A percentile compares a stretch with the other conserved stretches of the same genome.
phyloP scores from a whole-genome alignment of 2,329 filamentous ascomycete genomes.

The Penicillium sp. region DNA sequence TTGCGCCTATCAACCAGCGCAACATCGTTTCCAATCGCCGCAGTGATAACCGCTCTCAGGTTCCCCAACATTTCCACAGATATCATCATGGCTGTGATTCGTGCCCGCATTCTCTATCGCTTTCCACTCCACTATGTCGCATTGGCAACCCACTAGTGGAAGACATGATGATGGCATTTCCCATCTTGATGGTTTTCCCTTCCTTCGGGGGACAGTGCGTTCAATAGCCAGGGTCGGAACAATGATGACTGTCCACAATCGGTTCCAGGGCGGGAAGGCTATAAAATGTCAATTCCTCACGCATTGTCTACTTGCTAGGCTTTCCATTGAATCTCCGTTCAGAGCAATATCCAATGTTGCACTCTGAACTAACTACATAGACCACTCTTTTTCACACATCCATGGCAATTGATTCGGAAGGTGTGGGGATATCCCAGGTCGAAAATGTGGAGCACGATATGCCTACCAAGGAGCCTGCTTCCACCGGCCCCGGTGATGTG shows the following conservation, averaged over 20 bases:
- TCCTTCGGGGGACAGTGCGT: neutral
- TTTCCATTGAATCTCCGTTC: neutral
- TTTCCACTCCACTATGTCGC: neutral
- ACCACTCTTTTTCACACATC: neutral
- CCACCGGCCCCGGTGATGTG: constrained; percentile 1
- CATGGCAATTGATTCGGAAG: neutral
- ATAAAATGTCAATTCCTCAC: neutral
- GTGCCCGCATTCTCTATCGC: neutral
- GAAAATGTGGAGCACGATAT: neutral
- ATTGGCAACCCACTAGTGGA: neutral
- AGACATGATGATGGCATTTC: neutral
- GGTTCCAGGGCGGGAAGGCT: neutral
- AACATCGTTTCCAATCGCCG: neutral
- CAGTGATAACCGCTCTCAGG: neutral
- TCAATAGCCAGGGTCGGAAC: neutral
- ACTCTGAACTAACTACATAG: neutral
- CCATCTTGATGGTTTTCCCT: neutral
- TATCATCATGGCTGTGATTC: neutral
- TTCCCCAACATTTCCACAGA: neutral
- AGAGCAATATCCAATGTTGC: neutral
- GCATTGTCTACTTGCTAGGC: neutral
- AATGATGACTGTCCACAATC: neutral
- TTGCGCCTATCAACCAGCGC: neutral
- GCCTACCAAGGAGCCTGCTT: neutral
- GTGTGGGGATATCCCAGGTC: neutral